phyloP scores from a whole-genome alignment of 176 grass and related monocot genomes.

The Ananas comosus region DNA sequence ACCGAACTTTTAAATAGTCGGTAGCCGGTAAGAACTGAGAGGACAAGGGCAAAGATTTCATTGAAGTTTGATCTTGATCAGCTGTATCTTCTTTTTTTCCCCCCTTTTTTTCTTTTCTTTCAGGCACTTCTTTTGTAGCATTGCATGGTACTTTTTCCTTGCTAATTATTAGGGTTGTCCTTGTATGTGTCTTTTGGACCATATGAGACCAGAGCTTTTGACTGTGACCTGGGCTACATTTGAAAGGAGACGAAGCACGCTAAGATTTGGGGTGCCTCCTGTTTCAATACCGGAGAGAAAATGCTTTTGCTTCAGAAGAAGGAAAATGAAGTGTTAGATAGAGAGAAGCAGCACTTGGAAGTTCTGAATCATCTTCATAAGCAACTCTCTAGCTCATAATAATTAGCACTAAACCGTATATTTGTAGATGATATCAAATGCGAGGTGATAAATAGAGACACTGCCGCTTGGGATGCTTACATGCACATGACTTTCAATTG shows the following conservation, averaged over 20 bases:
- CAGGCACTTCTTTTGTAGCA: slow-evolving; percentile 87
- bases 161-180: slow-evolving; percentile 80
- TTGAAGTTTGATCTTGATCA: slow-evolving; percentile 54
- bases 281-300: not conserved
- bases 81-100: slow-evolving; percentile 54
- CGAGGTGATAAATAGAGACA: no score
- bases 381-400: no score
- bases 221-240: slow-evolving; percentile 47
- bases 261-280: not conserved
- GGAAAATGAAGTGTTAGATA: not conserved
- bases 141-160: slow-evolving; percentile 60
- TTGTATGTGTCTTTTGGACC: slow-evolving; percentile 75
- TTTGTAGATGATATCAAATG: no score
- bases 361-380: not conserved
- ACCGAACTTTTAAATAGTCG: slow-evolving; percentile 25
- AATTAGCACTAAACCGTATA: no score
- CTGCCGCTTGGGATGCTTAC: no score
- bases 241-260: slow-evolving; percentile 1
- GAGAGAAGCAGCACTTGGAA: not conserved
- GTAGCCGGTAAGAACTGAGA: slow-evolving; percentile 27
- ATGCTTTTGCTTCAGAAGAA: no score
- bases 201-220: slow-evolving; percentile 85
- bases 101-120: slow-evolving; percentile 45
- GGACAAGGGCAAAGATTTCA: slow-evolving; percentile 43
- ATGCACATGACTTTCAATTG: no score